Percentiles rank a stretch among this genome's conserved stretches.
Conservation (phyloP, 1,284 basidiomycete genomes). For the Rhodotorula sp. region DNA sequence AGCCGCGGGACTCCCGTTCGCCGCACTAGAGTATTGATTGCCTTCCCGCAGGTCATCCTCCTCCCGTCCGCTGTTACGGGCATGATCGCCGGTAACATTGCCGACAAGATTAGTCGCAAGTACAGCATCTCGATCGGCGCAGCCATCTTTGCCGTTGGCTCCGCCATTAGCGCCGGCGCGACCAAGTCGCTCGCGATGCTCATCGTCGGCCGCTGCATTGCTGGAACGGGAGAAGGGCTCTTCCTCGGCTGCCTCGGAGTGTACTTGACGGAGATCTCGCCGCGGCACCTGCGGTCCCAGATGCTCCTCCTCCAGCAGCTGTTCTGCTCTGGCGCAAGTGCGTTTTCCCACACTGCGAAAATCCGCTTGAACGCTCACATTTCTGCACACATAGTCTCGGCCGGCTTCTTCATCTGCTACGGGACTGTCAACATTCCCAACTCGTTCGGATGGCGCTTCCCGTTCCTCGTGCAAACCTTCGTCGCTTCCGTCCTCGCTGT, state of each 20-base stretch:
- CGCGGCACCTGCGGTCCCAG: constrained; percentile 22
- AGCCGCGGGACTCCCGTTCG: no score
- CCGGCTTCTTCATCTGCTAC: constrained; percentile 60
- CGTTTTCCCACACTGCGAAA: neutral
- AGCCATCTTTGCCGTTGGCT: constrained; percentile 55
- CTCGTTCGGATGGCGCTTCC: constrained; percentile 58
- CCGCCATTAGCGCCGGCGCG: constrained; percentile 40
- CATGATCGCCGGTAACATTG: constrained; percentile 56
- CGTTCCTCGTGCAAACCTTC: constrained; percentile 56
- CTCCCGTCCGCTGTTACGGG: constrained; percentile 58
- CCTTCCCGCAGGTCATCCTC: constrained; percentile 51
- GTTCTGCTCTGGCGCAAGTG: constrained; percentile 10
- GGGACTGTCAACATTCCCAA: constrained; percentile 53
- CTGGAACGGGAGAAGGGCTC: constrained; percentile 49
- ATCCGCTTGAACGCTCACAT: constrained; percentile 8
- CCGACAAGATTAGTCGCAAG: constrained; percentile 59
- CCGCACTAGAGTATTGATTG: no score
- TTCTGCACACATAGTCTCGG: constrained; percentile 43
- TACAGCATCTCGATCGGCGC: constrained; percentile 56
- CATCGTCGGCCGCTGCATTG: constrained; percentile 57
- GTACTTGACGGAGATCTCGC: constrained; percentile 30
- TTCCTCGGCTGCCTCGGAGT: constrained; percentile 40
- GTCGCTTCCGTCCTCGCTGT: constrained; percentile 55
- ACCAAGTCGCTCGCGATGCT: constrained; percentile 50
- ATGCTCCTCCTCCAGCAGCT: constrained; percentile 21